phyloP scores from a whole-genome alignment of 441 rosid genomes.

The Theobroma grandiflorum region DNA sequence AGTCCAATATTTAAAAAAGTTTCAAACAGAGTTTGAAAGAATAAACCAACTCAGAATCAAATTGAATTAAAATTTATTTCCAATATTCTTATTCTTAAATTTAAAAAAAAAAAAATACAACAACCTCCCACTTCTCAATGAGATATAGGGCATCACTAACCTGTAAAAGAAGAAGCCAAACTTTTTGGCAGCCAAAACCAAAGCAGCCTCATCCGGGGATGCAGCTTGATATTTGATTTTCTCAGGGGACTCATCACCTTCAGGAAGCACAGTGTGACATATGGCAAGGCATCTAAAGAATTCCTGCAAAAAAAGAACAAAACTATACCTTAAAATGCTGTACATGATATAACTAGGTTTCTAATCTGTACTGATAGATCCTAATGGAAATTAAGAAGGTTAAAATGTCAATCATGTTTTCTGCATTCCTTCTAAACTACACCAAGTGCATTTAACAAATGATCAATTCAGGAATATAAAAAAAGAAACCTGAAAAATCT shows the following conservation, averaged over 20 bases:
- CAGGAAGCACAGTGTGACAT: slow-evolving; percentile 99
- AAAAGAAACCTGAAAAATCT: neutral
- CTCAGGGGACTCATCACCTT: slow-evolving; percentile 98
- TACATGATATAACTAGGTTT: slow-evolving; percentile 3
- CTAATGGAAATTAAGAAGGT: neutral
- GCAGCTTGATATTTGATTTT: slow-evolving; percentile 97
- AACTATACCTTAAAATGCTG: slow-evolving; percentile 19
- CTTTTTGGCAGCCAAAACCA: slow-evolving; percentile 97
- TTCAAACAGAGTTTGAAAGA: neutral
- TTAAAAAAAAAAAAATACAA: neutral
- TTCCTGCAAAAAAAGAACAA: slow-evolving; percentile 62
- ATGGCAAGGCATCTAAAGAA: slow-evolving; percentile 93
- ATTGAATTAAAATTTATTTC: neutral
- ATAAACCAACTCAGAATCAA: slow-evolving; percentile 9
- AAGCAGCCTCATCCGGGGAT: slow-evolving; percentile 99
- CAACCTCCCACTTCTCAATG: neutral
- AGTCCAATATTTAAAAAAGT: neutral
- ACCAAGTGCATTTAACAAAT: neutral
- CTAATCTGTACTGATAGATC: neutral
- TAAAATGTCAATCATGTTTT: neutral
- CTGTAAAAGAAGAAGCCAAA: slow-evolving; percentile 98
- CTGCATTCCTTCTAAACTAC: slow-evolving; percentile 14
- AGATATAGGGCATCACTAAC: slow-evolving; percentile 40
- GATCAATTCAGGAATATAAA: neutral
- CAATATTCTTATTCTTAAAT: neutral